Percentiles rank a stretch among this genome's conserved stretches.
These are phyloP conservation scores for Fraxinus angustifolia DNA, from an alignment of 305 asterid genomes.

Conservation along the genomic window DNA sequence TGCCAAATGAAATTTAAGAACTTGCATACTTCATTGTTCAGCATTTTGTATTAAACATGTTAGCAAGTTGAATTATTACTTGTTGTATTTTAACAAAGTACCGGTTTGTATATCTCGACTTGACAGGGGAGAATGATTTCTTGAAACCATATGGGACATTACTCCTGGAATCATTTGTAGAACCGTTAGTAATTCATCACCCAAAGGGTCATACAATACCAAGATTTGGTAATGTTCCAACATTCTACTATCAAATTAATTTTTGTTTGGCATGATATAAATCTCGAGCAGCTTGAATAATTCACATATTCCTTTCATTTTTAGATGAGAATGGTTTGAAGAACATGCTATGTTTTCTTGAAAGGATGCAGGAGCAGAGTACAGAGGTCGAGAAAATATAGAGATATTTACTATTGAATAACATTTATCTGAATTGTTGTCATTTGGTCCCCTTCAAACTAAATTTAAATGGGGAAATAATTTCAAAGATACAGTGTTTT, in stretches of 20 bases:
- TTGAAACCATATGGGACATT: constrained; percentile 58
- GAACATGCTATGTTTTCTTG: constrained; percentile 63
- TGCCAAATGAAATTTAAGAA: not conserved
- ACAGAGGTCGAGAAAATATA: constrained; percentile 20
- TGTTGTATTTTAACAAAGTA: not conserved
- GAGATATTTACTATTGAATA: not conserved
- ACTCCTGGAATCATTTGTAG: constrained; percentile 58
- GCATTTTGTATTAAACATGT: not conserved
- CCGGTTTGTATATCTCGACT: not conserved
- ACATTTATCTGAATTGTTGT: not conserved
- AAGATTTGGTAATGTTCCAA: constrained; percentile 64
- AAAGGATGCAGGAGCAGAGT: constrained; percentile 47
- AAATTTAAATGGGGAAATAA: not conserved
- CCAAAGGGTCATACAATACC: constrained; percentile 91
- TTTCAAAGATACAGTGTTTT: not conserved
- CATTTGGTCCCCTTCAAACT: not conserved
- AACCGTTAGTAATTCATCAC: constrained; percentile 77
- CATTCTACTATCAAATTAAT: not conserved
- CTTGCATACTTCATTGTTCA: not conserved
- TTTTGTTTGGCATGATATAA: not conserved
- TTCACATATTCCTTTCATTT: not conserved
- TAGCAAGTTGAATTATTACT: not conserved
- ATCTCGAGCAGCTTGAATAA: not conserved
- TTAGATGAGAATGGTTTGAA: constrained; percentile 67
- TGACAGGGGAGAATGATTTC: constrained; percentile 80